A percentile compares a stretch with the other conserved stretches of the same genome.
Evolutionary conservation across 2,329 filamentous ascomycete genomes (phyloP).

Genomic region (Akanthomyces uredinophilus): DNA sequence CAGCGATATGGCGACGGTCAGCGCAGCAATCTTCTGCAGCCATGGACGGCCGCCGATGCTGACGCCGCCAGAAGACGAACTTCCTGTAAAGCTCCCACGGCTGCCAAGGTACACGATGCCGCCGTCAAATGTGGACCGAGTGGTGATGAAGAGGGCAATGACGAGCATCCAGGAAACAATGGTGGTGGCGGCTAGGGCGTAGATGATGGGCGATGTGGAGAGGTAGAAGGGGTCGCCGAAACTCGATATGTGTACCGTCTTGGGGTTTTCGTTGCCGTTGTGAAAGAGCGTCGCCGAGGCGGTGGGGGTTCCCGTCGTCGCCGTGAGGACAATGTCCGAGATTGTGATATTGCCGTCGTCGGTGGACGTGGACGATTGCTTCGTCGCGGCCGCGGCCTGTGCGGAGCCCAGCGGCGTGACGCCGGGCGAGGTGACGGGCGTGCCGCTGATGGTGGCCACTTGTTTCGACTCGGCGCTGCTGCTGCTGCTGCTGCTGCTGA

Average conservation of each 20-base stretch:
- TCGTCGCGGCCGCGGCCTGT: conserved; percentile 29
- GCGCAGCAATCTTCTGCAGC: conserved; percentile 77
- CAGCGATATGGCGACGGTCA: conserved; percentile 75
- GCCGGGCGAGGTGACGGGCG: neutral
- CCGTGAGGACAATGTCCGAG: conserved; percentile 4
- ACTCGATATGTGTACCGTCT: conserved; percentile 48
- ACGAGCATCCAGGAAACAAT: conserved; percentile 88
- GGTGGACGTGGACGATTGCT: conserved; percentile 33
- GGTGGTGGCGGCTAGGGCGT: conserved; percentile 86
- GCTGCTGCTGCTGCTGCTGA: neutral
- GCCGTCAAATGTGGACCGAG: conserved; percentile 86
- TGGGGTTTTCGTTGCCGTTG: conserved; percentile 23
- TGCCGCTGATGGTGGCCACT: neutral
- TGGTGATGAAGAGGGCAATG: conserved; percentile 89
- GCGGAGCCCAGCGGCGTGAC: neutral
- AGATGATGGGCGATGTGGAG: conserved; percentile 87
- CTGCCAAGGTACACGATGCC: conserved; percentile 76
- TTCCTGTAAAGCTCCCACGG: conserved; percentile 80
- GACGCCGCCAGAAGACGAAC: conserved; percentile 70
- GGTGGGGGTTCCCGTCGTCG: conserved; percentile 9
- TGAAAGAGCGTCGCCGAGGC: conserved; percentile 21
- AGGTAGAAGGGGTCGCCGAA: conserved; percentile 86
- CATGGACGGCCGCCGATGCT: conserved; percentile 88
- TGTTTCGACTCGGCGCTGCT: neutral
- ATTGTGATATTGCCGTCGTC: conserved; percentile 27